Conservation (phyloP, 352 stramenopile species). For the Globisporangium orthogonon region DNA sequence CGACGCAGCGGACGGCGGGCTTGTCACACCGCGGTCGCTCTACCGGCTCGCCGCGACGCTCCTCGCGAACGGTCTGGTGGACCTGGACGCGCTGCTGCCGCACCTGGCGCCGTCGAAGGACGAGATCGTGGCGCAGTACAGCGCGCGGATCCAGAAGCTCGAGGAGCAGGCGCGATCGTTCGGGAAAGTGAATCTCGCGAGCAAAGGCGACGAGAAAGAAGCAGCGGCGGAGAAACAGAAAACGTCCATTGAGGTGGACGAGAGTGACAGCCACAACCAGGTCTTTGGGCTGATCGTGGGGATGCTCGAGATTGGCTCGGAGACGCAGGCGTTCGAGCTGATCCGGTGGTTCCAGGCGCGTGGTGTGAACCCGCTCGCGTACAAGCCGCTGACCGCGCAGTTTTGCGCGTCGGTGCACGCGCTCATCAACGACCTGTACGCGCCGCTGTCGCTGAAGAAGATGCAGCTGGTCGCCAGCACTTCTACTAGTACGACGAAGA, state of each 20-base stretch:
- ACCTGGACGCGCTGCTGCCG: constrained; percentile 70
- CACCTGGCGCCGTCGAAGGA: constrained; percentile 69
- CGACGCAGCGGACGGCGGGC: constrained; percentile 20
- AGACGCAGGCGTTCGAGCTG: constrained; percentile 65
- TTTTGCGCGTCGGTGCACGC: constrained; percentile 66
- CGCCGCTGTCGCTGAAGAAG: constrained; percentile 43
- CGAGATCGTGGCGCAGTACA: constrained; percentile 38
- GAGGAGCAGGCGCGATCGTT: constrained; percentile 56
- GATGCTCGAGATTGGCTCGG: constrained; percentile 66
- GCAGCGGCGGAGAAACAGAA: constrained; percentile 11
- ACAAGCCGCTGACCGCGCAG: constrained; percentile 53
- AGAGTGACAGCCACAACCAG: constrained; percentile 52
- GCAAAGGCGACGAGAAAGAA: constrained; percentile 30
- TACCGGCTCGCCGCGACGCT: constrained; percentile 87
- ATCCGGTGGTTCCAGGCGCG: constrained; percentile 70
- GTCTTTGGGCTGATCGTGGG: constrained; percentile 80
- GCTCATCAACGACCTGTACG: constrained; percentile 50
- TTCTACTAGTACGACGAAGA: constrained; percentile 19
- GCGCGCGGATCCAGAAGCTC: constrained; percentile 35
- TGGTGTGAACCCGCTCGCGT: constrained; percentile 60
- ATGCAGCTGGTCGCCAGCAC: constrained; percentile 27
- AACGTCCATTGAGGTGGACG: constrained; percentile 8
- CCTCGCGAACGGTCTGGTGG: constrained; percentile 72
- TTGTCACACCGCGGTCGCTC: constrained; percentile 58
- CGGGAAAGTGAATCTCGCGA: constrained; percentile 69